Percentiles rank a stretch among this genome's conserved stretches.
Conservation (phyloP, 306 rosid species). For the Carpinus fangiana region DNA sequence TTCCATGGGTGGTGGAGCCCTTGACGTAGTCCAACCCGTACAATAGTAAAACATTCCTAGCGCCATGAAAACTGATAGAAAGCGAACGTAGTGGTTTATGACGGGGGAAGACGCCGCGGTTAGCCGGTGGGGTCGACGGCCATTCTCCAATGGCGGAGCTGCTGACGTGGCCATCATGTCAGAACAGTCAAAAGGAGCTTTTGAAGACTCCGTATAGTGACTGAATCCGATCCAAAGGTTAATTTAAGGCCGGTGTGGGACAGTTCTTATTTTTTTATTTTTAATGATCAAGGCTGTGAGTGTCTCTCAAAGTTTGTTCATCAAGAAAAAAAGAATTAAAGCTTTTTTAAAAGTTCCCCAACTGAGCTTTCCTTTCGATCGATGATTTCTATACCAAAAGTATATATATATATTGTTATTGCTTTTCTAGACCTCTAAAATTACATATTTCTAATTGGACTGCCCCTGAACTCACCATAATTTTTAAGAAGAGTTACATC, state of each 20-base stretch:
- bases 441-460: background rate
- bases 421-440: background rate
- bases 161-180: background rate
- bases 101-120: constrained; percentile 9
- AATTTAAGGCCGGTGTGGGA: no score
- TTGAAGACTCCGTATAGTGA: no score
- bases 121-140: constrained; percentile 27
- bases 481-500: no score
- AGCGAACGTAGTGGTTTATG: constrained; percentile 19
- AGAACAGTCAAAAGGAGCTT: constrained; percentile 21
- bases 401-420: background rate
- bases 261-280: no score
- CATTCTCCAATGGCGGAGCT: background rate
- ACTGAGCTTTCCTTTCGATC: constrained; percentile 52
- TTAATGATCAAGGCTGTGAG: no score
- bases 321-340: constrained; percentile 9
- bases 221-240: no score
- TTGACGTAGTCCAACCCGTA: constrained; percentile 5
- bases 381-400: constrained; percentile 50
- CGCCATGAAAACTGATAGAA: constrained; percentile 12
- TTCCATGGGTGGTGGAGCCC: constrained; percentile 9
- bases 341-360: constrained; percentile 27
- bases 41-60: background rate
- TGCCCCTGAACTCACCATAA: no score
- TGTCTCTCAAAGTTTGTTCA: no score